Base-by-base conservation (phyloP, 495 filamentous ascomycete genomes). In the Cudoniella acicularis region DNA sequence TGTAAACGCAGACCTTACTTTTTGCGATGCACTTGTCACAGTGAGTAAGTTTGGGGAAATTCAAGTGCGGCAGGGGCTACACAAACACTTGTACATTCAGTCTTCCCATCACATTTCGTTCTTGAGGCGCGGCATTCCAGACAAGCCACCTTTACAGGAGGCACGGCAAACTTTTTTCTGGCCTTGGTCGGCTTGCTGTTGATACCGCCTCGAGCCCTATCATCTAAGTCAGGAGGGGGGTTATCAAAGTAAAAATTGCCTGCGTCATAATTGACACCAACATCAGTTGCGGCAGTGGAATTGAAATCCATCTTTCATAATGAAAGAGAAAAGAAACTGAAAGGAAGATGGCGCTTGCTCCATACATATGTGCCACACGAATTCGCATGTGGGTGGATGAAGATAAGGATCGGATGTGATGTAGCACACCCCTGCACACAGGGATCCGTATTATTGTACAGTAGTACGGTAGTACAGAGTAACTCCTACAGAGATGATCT, bases 91-190 rank as follows among this genome's bases (percentile, higher is more conserved):
- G 74, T 70, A 64, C 80, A 84, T 24, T 79, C 77, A 60, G 76
- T 74, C 57, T 82, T 76, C 42, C 81, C 81, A 67, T 82, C 79
- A 67, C 82, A 85, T 62, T 81, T 76, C 53, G 78, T 83, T 57
- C 81, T 71, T 17, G 81, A 83, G 43, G 79, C 75, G 62, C 81
- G 80, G 69, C 83, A 86, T 60, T 80, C 75, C 60, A 85, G 67
- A 72, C 83, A 86, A 21, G 82, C 83, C 64, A 83, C 76, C 69
- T 86, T 86, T 22, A 84, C 82, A n/a, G 83, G 83, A 36, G 83
- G 83, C 20, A 69, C 64, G 40, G 70, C 69, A 60, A 76, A 74
- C 63, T 76, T 76, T 67, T 71, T 72, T 61, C 61, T 2, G 22
- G 41, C 43, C 30, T 36, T 36, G 30, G 13, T 13, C 30, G 30